A percentile compares a stretch with the other conserved stretches of the same genome.
Evolutionary conservation across 2,329 filamentous ascomycete genomes (phyloP).

Genomic region (Venturia effusa): DNA sequence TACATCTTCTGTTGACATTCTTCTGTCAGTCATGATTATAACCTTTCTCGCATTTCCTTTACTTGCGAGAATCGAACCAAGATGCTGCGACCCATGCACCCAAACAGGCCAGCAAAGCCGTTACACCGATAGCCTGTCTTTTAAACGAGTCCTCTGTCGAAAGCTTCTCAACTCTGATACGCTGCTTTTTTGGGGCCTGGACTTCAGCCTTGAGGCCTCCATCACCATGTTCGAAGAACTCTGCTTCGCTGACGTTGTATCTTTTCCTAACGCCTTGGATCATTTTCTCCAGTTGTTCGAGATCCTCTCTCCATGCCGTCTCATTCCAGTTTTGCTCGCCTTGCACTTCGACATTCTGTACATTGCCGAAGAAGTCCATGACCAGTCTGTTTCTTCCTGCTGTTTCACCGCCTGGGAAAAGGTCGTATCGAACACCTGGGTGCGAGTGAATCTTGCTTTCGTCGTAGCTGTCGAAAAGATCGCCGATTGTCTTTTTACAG

Average conservation of each 20-base stretch:
- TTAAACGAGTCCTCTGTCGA: slow-evolving; percentile 26
- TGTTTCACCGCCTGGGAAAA: slow-evolving; percentile 78
- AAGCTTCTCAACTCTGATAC: slow-evolving; percentile 18
- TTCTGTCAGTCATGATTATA: background rate
- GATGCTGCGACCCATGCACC: slow-evolving; percentile 30
- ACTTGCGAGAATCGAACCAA: slow-evolving; percentile 21
- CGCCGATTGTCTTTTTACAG: slow-evolving; percentile 81
- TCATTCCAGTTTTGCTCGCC: slow-evolving; percentile 33
- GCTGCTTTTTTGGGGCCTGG: slow-evolving; percentile 13
- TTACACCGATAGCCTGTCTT: slow-evolving; percentile 29
- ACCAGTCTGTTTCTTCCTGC: slow-evolving; percentile 69
- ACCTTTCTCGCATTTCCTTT: background rate
- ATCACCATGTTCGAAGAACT: slow-evolving; percentile 15
- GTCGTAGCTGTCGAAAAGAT: slow-evolving; percentile 93
- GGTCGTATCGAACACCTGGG: slow-evolving; percentile 84
- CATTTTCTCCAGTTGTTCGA: slow-evolving; percentile 57
- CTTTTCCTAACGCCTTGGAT: slow-evolving; percentile 42
- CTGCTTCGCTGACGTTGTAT: slow-evolving; percentile 20
- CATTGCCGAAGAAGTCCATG: slow-evolving; percentile 97
- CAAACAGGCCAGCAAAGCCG: slow-evolving; percentile 27
- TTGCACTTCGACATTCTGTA: slow-evolving; percentile 91
- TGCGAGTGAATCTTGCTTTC: slow-evolving; percentile 89
- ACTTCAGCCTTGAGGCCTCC: slow-evolving; percentile 1
- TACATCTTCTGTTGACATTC: background rate
- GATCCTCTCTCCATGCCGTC: slow-evolving; percentile 51